phyloP scores from a whole-genome alignment of 2,329 filamentous ascomycete species.

The Simplicillium aogashimaense region DNA sequence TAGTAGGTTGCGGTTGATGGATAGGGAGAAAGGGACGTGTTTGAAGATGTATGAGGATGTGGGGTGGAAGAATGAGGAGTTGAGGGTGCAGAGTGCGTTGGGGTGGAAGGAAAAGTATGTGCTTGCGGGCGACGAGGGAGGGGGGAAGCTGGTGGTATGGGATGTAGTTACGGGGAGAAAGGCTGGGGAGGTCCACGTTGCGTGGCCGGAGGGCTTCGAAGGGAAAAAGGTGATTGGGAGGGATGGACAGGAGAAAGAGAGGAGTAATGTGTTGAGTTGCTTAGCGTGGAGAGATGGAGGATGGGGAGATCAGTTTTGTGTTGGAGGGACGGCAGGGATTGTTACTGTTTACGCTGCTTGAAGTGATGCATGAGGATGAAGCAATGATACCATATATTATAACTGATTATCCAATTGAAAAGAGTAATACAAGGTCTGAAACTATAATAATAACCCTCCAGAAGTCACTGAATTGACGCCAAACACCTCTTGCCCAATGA shows the following conservation, averaged over 20 bases:
- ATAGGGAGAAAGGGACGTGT: constrained; percentile 63
- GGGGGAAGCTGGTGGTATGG: constrained; percentile 40
- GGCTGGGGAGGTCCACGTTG: constrained; percentile 49
- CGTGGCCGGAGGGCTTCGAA: constrained; percentile 41
- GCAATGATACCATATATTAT: neutral
- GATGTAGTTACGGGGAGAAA: constrained; percentile 68
- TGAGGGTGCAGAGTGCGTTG: constrained; percentile 67
- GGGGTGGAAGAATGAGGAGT: constrained; percentile 51
- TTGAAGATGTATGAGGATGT: constrained; percentile 59
- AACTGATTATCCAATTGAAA: neutral
- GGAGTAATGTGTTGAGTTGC: constrained; percentile 51
- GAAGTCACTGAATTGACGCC: neutral
- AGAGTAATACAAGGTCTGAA: neutral
- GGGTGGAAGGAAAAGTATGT: constrained; percentile 70
- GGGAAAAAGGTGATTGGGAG: constrained; percentile 41
- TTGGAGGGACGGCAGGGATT: constrained; percentile 53
- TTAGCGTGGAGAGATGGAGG: constrained; percentile 53
- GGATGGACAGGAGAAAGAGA: constrained; percentile 50
- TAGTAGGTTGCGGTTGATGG: constrained; percentile 69
- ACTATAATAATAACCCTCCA: constrained; percentile 4
- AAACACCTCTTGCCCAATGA: no score
- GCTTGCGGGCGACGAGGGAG: constrained; percentile 64
- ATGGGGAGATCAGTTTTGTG: constrained; percentile 55
- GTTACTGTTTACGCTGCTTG: constrained; percentile 30
- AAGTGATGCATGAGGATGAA: no score